Conservation (phyloP, 768 basidiomycete genomes). For the Suillus variegatus region DNA sequence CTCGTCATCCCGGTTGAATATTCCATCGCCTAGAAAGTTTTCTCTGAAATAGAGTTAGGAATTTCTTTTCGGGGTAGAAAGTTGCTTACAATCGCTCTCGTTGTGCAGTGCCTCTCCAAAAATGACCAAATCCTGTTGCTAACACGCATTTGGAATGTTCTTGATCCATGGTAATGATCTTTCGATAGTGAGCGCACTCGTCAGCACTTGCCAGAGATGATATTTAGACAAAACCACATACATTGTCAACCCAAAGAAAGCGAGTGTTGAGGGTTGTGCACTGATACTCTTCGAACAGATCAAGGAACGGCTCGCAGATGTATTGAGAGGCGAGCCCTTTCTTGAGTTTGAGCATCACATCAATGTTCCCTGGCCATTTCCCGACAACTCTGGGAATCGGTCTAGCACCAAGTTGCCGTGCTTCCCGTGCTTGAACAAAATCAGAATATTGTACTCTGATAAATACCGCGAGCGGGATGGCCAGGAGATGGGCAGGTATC, state of each 20-base stretch:
- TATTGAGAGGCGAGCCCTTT: conserved; percentile 59
- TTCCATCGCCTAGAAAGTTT: conserved; percentile 67
- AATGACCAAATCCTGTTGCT: conserved; percentile 64
- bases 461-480: conserved; percentile 43
- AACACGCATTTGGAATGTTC: conserved; percentile 66
- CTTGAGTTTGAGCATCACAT: conserved; percentile 59
- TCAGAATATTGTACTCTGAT: conserved; percentile 37
- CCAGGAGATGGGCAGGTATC: conserved; percentile 39
- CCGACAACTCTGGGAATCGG: conserved; percentile 60
- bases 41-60: conserved; percentile 32
- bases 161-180: conserved; percentile 79
- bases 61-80: conserved; percentile 2
- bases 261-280: conserved; percentile 69
- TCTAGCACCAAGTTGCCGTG: conserved; percentile 48
- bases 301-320: conserved; percentile 61
- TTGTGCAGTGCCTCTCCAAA: conserved; percentile 66
- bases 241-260: conserved; percentile 70
- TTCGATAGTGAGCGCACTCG: not conserved
- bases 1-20: conserved; percentile 78
- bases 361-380: conserved; percentile 79
- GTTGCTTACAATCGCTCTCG: conserved; percentile 63
- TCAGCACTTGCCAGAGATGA: not conserved
- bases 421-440: conserved; percentile 43
- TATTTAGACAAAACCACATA: conserved; percentile 34
- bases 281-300: conserved; percentile 68